Conservation (phyloP, 129 eudicot genomes). For the Helianthus annuus region HanXRQr2.0-SUNRISE NC_035436.2:125657059-125657558, state of each 20-base stretch:
- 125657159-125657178: no score
- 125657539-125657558: slow-evolving; percentile 49
- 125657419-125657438: slow-evolving; percentile 26
- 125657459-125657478: slow-evolving; percentile 44
- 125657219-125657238: no score
- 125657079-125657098: no score
- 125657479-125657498: slow-evolving; percentile 35
- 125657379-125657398: slow-evolving; percentile 37
- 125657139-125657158: no score
- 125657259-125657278: neutral
- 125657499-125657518: slow-evolving; percentile 38
- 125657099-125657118: no score
- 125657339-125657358: slow-evolving; percentile 76
- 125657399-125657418: slow-evolving; percentile 41
- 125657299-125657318: slow-evolving; percentile 75
- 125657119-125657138: no score
- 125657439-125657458: slow-evolving; percentile 35
- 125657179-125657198: no score
- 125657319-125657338: slow-evolving; percentile 94
- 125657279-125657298: slow-evolving; percentile 94
- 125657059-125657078: no score
- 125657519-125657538: slow-evolving; percentile 31
- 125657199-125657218: no score
- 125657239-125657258: no score
- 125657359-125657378: slow-evolving; percentile 66